Percentiles rank a stretch among this genome's conserved stretches.
Conservation (phyloP, 768 basidiomycete genomes). For the Tephrocybe sp. region DNA sequence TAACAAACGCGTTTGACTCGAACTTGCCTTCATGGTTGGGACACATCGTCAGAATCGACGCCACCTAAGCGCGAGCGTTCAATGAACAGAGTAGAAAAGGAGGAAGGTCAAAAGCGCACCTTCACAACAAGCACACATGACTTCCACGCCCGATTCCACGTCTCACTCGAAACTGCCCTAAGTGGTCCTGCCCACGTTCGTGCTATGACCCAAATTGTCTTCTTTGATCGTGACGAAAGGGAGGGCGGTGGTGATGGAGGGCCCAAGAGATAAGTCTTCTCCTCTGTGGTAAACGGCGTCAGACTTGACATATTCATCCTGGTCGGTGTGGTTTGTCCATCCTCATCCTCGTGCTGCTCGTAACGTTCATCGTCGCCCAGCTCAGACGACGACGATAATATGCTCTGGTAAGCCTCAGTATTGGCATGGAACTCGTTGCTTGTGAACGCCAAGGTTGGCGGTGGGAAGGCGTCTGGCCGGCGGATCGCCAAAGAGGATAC, state of each 20-base stretch:
- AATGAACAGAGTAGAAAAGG: background rate
- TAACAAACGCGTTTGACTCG: constrained; percentile 3
- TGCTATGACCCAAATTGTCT: background rate
- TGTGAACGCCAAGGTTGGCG: background rate
- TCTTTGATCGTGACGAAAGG: background rate
- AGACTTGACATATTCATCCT: background rate
- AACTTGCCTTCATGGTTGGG: background rate
- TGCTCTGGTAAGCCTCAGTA: background rate
- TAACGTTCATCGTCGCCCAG: background rate
- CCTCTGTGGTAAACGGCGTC: background rate
- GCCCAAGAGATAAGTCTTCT: constrained; percentile 17
- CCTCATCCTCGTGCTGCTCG: background rate
- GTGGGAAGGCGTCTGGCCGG: constrained; percentile 4
- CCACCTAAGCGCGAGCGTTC: constrained; percentile 12
- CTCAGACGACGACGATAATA: no score
- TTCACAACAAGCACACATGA: constrained; percentile 28
- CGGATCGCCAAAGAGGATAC: constrained; percentile 14
- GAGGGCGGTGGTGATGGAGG: constrained; percentile 17
- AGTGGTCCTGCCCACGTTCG: background rate
- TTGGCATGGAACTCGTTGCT: background rate
- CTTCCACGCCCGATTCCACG: constrained; percentile 22
- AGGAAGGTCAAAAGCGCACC: constrained; percentile 12
- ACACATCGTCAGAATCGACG: constrained; percentile 21
- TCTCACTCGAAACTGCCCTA: background rate
- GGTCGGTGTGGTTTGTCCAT: constrained; percentile 12